These are phyloP conservation scores for Antarctomyces pellizariae DNA, from an alignment of 495 filamentous ascomycete species.

Conservation along the genomic window DNA sequence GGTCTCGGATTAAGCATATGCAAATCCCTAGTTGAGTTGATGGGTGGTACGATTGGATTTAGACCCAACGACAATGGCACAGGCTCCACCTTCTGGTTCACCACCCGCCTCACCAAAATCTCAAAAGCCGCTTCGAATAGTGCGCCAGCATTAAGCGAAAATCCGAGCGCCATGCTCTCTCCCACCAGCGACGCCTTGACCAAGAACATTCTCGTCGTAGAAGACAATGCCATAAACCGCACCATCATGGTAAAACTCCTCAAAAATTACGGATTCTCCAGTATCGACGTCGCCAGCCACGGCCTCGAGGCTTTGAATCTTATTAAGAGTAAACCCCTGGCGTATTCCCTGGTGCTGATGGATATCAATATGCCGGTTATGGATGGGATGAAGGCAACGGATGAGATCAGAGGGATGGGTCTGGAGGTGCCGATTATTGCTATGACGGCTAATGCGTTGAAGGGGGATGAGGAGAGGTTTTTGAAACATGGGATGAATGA, in stretches of 20 bases:
- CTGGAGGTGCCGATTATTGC: slow-evolving; percentile 33
- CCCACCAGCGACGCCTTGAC: too few species aligned
- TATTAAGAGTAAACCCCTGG: slow-evolving; percentile 23
- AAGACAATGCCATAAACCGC: slow-evolving; percentile 38
- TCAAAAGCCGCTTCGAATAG: too few species aligned
- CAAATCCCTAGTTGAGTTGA: slow-evolving; percentile 44
- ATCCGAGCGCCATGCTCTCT: too few species aligned
- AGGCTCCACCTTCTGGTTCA: slow-evolving; percentile 39
- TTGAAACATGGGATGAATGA: slow-evolving; percentile 37
- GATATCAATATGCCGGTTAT: slow-evolving; percentile 28
- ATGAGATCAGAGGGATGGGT: slow-evolving; percentile 15
- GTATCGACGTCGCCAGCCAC: slow-evolving; percentile 28
- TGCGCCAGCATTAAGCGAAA: too few species aligned
- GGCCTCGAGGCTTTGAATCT: slow-evolving; percentile 31
- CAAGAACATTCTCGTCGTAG: too few species aligned
- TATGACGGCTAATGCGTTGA: slow-evolving; percentile 38
- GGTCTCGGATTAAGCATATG: slow-evolving; percentile 62
- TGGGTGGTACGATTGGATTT: slow-evolving; percentile 42
- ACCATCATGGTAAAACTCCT: slow-evolving; percentile 36
- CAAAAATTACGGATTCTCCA: slow-evolving; percentile 25
- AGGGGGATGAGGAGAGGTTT: slow-evolving; percentile 33
- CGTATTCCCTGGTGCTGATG: slow-evolving; percentile 32
- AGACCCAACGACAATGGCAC: slow-evolving; percentile 24
- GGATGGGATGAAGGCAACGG: slow-evolving; percentile 20
- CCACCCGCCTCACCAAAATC: slow-evolving; percentile 25